Evolutionary conservation across 768 basidiomycete species (phyloP), one percentile per base, ranked within the genome.

Genomic region (Phylloporus scabripes): DNA sequence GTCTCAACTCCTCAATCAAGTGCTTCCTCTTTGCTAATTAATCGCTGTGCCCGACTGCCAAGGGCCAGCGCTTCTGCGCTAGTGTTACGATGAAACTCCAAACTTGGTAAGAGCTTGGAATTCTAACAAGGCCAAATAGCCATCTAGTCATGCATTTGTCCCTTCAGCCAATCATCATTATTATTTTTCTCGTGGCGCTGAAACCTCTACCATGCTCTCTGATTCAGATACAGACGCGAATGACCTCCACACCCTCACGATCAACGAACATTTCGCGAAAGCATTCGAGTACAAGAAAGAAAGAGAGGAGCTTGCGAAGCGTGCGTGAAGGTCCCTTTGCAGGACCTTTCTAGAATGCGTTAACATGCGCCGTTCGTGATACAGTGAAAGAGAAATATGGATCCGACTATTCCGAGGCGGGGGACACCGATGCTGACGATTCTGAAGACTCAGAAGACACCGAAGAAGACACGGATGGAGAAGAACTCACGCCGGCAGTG

Each of bases 391-490:
- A 86, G 46, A 90, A 92, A 68, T 91, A 93, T 64, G 87, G 89
- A 18, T 87, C 86, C 0, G 85, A 88, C 60, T 70, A 69, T 33
- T 82, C 83, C 31, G 51, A 14, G 4, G 50, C 57, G 4, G 52
- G 49, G 20, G 38, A 48, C n/a, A 53, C 54, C 17, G 53, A 47
- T 5, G 23, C 20, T 0, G 73, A 75, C 11, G 70, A 70, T 17
- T 75, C 72, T 1, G 74, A 73, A 15, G 81, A 77, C 2, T 87
- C 84, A 0, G 87, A 91, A 62, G 78, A 79, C 24, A 84, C 80
- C 37, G 89, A 92, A 59, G 94, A 98, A 62, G 94, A 98, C 63
- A 89, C 93, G 61, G 88, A 95, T 49, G 96, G 93, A 12, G 91
- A 92, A 57, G 90, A 97, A 64, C 79, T 98, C 44, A 98, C 94